Percentiles rank a stretch among this genome's conserved stretches.
Conservation (phyloP, 176 grass and related monocot species). For the Carex pumila region DNA sequence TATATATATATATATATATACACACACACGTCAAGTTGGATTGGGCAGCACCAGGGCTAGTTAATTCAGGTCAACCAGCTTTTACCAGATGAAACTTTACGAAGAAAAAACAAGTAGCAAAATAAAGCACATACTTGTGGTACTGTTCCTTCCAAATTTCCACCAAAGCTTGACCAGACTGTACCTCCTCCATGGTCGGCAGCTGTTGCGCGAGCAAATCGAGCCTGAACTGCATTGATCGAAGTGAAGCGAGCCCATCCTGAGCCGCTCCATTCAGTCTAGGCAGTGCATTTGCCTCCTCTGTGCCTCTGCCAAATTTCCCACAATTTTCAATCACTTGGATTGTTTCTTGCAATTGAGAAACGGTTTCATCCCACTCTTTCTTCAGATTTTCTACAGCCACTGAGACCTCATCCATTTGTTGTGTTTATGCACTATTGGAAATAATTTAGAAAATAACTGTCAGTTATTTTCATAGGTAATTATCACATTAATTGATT, state of each 20-base stretch:
- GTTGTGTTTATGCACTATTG: background rate
- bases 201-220: conserved; percentile 68
- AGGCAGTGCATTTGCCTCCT: conserved; percentile 59
- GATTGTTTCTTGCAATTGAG: conserved; percentile 44
- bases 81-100: background rate
- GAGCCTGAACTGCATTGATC: conserved; percentile 62
- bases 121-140: conserved; percentile 34
- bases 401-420: conserved; percentile 69
- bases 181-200: conserved; percentile 64
- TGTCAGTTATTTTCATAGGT: background rate
- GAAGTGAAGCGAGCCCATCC: conserved; percentile 60
- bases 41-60: background rate
- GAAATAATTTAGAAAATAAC: background rate
- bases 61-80: background rate
- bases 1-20: no score
- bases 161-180: conserved; percentile 46
- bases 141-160: conserved; percentile 70
- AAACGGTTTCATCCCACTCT: conserved; percentile 50
- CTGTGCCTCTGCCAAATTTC: conserved; percentile 51
- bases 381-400: conserved; percentile 64
- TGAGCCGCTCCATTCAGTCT: conserved; percentile 62
- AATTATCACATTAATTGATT: background rate
- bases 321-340: conserved; percentile 46
- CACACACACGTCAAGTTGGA: background rate
- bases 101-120: background rate